phyloP scores from a whole-genome alignment of 2,329 filamentous ascomycete species.

The Mollisia scopiformis region DNA sequence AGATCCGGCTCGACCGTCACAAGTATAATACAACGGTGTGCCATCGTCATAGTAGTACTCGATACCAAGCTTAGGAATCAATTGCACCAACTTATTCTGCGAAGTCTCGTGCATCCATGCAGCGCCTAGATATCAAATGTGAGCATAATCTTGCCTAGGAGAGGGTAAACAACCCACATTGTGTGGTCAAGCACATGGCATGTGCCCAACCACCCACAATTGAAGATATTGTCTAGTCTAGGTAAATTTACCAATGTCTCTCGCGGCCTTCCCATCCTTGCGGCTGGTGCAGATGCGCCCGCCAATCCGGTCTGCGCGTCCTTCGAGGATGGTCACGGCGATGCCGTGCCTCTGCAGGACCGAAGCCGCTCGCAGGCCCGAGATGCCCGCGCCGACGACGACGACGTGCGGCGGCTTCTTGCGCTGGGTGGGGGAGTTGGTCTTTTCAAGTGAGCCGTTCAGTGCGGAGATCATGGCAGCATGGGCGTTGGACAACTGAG shows the following conservation, averaged over 20 bases:
- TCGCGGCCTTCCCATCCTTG: conserved; percentile 38
- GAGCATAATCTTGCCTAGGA: conserved; percentile 29
- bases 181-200: conserved; percentile 29
- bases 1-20: conserved; percentile 44
- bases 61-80: conserved; percentile 44
- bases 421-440: conserved; percentile 11
- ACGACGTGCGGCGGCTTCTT: conserved; percentile 45
- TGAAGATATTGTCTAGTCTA: conserved; percentile 36
- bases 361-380: conserved; percentile 58
- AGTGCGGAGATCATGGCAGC: conserved; percentile 9
- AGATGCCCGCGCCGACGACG: conserved; percentile 58
- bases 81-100: conserved; percentile 46
- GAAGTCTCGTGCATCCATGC: conserved; percentile 50
- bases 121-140: conserved; percentile 38
- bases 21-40: conserved; percentile 44
- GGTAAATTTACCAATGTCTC: conserved; percentile 45
- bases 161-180: conserved; percentile 36
- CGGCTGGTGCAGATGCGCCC: conserved; percentile 48
- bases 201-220: conserved; percentile 34
- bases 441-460: conserved; percentile 21
- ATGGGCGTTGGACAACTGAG: conserved; percentile 16
- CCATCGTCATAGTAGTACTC: conserved; percentile 50
- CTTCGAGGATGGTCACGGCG: conserved; percentile 59
- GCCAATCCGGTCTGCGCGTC: conserved; percentile 53
- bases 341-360: conserved; percentile 55